These are phyloP conservation scores for Fagopyrum tataricum DNA, from an alignment of 148 eudicot species.

Conservation along the genomic window DNA sequence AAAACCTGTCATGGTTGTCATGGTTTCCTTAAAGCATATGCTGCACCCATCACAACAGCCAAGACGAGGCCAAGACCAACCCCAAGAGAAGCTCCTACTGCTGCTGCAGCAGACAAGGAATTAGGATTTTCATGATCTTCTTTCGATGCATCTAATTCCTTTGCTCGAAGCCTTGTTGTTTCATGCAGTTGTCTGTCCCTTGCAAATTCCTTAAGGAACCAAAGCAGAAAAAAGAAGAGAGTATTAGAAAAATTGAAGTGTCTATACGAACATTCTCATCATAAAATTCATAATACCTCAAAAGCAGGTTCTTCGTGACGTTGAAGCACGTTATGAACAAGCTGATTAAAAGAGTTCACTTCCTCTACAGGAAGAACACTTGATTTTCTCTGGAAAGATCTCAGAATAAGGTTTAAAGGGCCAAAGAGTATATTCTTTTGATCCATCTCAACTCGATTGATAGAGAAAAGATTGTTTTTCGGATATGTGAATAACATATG, in stretches of 20 bases:
- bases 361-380: conserved; percentile 85
- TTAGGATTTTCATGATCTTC: conserved; percentile 54
- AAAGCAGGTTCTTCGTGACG: conserved; percentile 69
- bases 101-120: conserved; percentile 71
- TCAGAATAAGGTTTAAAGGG: conserved; percentile 58
- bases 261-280: not conserved
- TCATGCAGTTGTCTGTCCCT: conserved; percentile 59
- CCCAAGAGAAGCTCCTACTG: conserved; percentile 88
- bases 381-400: conserved; percentile 82
- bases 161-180: conserved; percentile 43
- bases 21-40: conserved; percentile 93
- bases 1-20: conserved; percentile 31
- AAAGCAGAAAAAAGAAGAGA: not conserved
- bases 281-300: conserved; percentile 38
- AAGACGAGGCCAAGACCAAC: conserved; percentile 88
- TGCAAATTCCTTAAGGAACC: conserved; percentile 51
- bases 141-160: conserved; percentile 34
- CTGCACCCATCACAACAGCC: conserved; percentile 98
- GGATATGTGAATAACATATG: conserved; percentile 70
- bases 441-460: conserved; percentile 28
- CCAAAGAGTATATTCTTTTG: conserved; percentile 43
- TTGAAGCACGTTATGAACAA: conserved; percentile 63
- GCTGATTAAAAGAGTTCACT: conserved; percentile 60
- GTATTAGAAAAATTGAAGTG: not conserved
- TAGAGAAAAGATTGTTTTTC: conserved; percentile 45